Base-by-base conservation (phyloP, 2,329 filamentous ascomycete genomes). In the Pestalotiopsis sp. region DNA sequence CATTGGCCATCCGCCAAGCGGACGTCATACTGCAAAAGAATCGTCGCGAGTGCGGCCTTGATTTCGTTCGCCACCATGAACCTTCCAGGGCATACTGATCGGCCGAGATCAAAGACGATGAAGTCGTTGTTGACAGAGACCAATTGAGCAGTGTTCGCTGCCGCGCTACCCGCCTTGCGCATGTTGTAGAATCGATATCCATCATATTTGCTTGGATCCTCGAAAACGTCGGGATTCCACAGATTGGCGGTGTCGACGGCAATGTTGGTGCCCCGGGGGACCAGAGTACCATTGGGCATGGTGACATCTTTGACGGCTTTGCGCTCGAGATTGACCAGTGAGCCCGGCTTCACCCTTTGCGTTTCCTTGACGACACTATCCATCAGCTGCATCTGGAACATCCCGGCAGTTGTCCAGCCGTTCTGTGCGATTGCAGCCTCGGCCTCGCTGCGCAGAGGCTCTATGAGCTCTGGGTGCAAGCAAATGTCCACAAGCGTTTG, bases 121-220 rank as follows among this genome's bases (percentile, higher is more conserved):
- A 76, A 74, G 3, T 78, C 73, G 6, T 77, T 69, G 5, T 68
- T 76, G 1, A 80, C 80, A 6, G 79, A 78, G 7, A 80, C 80
- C 61, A 80, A 78, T 70, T 81, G 79, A 72, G 77, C 76, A 41
- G 73, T 71, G 69, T 77, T 71, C 69, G 76, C 76, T 59, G 77
- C 73, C 0, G 76, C 76, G 17, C 75, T 70, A 3, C 41, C 14
- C 65, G 23, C 5, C 49, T 36, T 11, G 1, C 64, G 45, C 41
- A 56, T 66, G 2, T 58, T 36, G 17, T 57, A 36, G 20, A 66
- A 66, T 20, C 64, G 64, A 4, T 36, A 27, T n/a, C 38, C 38
- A 6, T 57, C 49, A 13, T 23, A 66, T 56, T n/a, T 31, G 13
- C n/a, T 20, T 20, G 64, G 41, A 14, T 58, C 14, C 17, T 25